Evolutionary conservation across 2,329 filamentous ascomycete genomes (phyloP).

Genomic region (Microascus cirrosus): DNA sequence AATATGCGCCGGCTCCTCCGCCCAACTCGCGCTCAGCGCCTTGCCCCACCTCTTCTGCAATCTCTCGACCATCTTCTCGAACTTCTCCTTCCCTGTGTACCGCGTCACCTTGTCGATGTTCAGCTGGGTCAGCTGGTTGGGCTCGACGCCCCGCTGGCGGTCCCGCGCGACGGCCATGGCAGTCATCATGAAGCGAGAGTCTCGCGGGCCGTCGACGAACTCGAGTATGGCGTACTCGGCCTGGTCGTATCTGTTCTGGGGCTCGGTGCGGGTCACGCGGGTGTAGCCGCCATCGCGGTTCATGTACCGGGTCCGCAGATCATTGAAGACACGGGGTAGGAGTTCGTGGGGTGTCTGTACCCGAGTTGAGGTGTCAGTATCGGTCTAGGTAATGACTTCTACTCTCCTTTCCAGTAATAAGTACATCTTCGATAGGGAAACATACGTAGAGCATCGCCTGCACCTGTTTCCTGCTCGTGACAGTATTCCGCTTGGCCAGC

Average conservation of each 20-base stretch:
- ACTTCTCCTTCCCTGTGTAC: constrained; percentile 53
- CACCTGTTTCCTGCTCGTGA: constrained; percentile 66
- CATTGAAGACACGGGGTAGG: constrained; percentile 79
- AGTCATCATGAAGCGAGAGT: constrained; percentile 91
- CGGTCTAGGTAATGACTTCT: not conserved
- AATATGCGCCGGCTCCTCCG: constrained; percentile 8
- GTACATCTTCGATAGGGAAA: constrained; percentile 9
- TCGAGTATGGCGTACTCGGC: constrained; percentile 85
- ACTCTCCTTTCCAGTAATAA: not conserved
- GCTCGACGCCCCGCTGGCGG: constrained; percentile 37
- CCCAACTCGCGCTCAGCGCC: constrained; percentile 6
- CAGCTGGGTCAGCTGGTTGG: constrained; percentile 60
- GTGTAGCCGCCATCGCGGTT: constrained; percentile 85
- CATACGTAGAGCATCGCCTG: constrained; percentile 76
- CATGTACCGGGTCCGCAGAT: constrained; percentile 69
- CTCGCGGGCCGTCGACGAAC: constrained; percentile 85
- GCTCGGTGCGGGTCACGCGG: constrained; percentile 83
- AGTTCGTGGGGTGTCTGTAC: constrained; percentile 55
- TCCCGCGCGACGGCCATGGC: constrained; percentile 69
- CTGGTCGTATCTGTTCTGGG: constrained; percentile 73
- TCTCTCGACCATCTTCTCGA: constrained; percentile 52
- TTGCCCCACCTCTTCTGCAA: constrained; percentile 21
- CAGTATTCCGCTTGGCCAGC: constrained; percentile 84
- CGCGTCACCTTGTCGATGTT: constrained; percentile 79
- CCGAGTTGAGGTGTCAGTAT: not conserved